Conservation (phyloP, 208 protist genomes). For the Wallacemonas sp. region DNA sequence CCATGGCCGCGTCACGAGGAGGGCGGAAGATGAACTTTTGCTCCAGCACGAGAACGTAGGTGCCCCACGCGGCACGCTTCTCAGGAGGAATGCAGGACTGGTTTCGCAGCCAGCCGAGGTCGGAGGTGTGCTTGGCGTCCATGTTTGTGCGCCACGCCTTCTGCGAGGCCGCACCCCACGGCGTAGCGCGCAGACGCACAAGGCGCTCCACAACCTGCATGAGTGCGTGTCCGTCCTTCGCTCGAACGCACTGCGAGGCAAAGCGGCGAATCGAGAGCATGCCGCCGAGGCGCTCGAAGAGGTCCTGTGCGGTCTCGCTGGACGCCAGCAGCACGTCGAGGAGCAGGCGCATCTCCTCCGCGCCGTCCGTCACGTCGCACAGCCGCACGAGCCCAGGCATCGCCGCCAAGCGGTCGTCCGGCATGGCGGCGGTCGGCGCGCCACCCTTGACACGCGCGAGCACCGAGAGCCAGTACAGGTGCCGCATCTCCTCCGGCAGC, state of each 20-base stretch:
- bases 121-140: constrained; percentile 31
- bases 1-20: constrained; percentile 30
- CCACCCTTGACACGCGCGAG: constrained; percentile 69
- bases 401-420: constrained; percentile 49
- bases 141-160: constrained; percentile 72
- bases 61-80: constrained; percentile 51
- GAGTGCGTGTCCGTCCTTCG: constrained; percentile 33
- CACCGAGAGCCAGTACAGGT: constrained; percentile 69
- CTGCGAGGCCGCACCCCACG: constrained; percentile 63
- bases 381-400: constrained; percentile 69
- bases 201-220: constrained; percentile 65
- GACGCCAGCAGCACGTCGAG: constrained; percentile 58
- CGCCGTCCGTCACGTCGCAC: constrained; percentile 63
- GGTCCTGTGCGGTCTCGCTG: constrained; percentile 52
- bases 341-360: constrained; percentile 62
- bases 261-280: constrained; percentile 65
- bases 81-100: constrained; percentile 46
- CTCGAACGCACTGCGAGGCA: constrained; percentile 40
- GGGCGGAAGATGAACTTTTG: constrained; percentile 62
- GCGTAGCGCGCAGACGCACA: constrained; percentile 42
- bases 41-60: constrained; percentile 64
- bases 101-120: constrained; percentile 69
- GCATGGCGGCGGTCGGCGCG: constrained; percentile 47
- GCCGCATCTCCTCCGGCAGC: constrained; percentile 66
- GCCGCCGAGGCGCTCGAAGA: constrained; percentile 72